Conservation (phyloP, 768 basidiomycete genomes). For the Chiua virens region DNA sequence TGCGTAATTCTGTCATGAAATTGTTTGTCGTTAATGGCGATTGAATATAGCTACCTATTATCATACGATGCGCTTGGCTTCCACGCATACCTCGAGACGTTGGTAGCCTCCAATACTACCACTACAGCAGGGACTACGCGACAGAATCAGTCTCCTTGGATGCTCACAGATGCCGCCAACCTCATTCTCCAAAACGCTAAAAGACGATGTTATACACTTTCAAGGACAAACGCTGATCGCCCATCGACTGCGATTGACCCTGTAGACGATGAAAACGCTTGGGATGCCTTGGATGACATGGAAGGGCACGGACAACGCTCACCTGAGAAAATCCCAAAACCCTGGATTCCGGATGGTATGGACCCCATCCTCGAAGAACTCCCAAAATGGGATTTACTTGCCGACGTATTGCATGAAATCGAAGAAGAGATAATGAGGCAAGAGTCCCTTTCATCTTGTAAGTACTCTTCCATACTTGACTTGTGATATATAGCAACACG, state of each 20-base stretch:
- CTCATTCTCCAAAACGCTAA: conserved; percentile 80
- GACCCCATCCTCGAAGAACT: conserved; percentile 90
- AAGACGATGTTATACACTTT: conserved; percentile 72
- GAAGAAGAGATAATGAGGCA: conserved; percentile 80
- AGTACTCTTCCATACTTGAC: background rate
- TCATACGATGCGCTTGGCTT: conserved; percentile 91
- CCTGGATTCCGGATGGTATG: conserved; percentile 75
- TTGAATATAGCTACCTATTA: conserved; percentile 57
- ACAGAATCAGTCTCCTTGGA: conserved; percentile 81
- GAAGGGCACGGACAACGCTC: conserved; percentile 10
- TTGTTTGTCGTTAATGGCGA: background rate
- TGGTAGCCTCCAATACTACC: conserved; percentile 63
- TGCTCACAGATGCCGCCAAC: conserved; percentile 90
- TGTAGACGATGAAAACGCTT: conserved; percentile 68
- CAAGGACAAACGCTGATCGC: conserved; percentile 25
- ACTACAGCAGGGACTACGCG: conserved; percentile 51
- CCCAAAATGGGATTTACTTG: conserved; percentile 89
- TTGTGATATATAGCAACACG: background rate
- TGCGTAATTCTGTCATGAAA: conserved; percentile 36
- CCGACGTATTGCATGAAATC: conserved; percentile 86
- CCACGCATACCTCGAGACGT: conserved; percentile 86
- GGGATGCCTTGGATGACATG: conserved; percentile 69
- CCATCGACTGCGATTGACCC: conserved; percentile 38
- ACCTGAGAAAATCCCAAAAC: conserved; percentile 10
- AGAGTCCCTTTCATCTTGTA: conserved; percentile 39